Conservation (phyloP, 495 filamentous ascomycete genomes). For the Daldinia decipiens region DNA sequence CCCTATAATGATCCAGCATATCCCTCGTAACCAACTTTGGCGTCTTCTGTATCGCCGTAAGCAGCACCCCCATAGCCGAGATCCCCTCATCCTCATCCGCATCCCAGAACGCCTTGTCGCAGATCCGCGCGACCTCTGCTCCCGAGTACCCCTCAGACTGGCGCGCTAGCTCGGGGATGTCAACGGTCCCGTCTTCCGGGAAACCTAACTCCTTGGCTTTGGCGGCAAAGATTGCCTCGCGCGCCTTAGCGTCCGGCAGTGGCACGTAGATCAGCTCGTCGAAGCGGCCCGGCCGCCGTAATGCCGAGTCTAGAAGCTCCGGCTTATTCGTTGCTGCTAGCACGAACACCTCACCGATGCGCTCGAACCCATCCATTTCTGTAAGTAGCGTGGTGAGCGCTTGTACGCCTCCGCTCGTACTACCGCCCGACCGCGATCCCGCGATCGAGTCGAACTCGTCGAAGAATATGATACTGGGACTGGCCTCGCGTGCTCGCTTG, state of each 20-base stretch:
- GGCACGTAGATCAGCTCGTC: slow-evolving; percentile 92
- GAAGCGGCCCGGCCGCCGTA: slow-evolving; percentile 88
- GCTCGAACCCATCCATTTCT: slow-evolving; percentile 96
- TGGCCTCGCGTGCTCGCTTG: slow-evolving; percentile 82
- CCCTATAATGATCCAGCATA: slow-evolving; percentile 72
- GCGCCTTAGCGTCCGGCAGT: slow-evolving; percentile 78
- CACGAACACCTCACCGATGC: slow-evolving; percentile 82
- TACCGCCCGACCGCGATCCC: slow-evolving; percentile 68
- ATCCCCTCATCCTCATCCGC: slow-evolving; percentile 43
- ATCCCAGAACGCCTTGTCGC: slow-evolving; percentile 62
- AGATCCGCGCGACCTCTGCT: slow-evolving; percentile 87
- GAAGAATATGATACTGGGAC: slow-evolving; percentile 96
- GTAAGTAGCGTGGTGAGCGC: slow-evolving; percentile 91
- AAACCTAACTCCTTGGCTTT: slow-evolving; percentile 44
- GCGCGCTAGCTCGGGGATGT: slow-evolving; percentile 71
- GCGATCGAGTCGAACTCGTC: slow-evolving; percentile 97
- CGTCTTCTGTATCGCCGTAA: slow-evolving; percentile 68
- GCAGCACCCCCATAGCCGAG: slow-evolving; percentile 69
- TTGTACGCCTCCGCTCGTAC: slow-evolving; percentile 69
- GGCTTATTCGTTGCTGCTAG: slow-evolving; percentile 96
- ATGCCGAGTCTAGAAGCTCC: slow-evolving; percentile 83
- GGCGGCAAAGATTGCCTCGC: slow-evolving; percentile 78
- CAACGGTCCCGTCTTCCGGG: slow-evolving; percentile 65
- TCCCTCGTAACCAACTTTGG: slow-evolving; percentile 74
- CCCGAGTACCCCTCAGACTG: slow-evolving; percentile 85